These are phyloP conservation scores for Clonostachys solani DNA, from an alignment of 2,329 filamentous ascomycete genomes.

Conservation along the genomic window DNA sequence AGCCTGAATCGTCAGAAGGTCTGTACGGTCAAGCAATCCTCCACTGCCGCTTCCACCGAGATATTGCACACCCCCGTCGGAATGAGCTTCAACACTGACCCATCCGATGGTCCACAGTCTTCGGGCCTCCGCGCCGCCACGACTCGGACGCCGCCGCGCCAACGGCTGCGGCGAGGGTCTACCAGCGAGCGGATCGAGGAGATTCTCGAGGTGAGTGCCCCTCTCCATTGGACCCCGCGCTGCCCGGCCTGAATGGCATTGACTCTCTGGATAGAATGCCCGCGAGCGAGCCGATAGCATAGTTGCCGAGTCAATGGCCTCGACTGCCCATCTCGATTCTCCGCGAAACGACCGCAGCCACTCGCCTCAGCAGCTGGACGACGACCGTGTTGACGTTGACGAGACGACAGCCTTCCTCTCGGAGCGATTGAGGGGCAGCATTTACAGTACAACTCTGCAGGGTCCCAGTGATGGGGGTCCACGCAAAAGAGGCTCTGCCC, in stretches of 20 bases:
- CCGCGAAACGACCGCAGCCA: background rate
- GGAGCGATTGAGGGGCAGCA: background rate
- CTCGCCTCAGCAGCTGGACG: background rate
- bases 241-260: background rate
- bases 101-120: background rate
- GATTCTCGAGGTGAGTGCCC: slow-evolving; percentile 38
- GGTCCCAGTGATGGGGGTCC: background rate
- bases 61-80: background rate
- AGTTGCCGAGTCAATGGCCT: slow-evolving; percentile 13
- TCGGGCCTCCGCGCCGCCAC: background rate
- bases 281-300: slow-evolving; percentile 37
- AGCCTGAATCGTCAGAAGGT: background rate
- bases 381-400: slow-evolving; percentile 17
- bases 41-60: background rate
- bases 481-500: background rate
- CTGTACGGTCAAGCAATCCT: background rate
- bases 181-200: slow-evolving; percentile 35
- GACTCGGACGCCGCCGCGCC: background rate
- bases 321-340: slow-evolving; percentile 7
- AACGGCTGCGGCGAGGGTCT: slow-evolving; percentile 16
- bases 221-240: background rate
- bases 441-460: background rate
- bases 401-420: slow-evolving; percentile 26
- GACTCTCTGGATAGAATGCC: slow-evolving; percentile 24
- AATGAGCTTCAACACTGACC: background rate